A percentile compares a stretch with the other conserved stretches of the same genome.
These are phyloP conservation scores for Lactifluus pinguis DNA, from an alignment of 768 basidiomycete genomes.

Conservation along the genomic window DNA sequence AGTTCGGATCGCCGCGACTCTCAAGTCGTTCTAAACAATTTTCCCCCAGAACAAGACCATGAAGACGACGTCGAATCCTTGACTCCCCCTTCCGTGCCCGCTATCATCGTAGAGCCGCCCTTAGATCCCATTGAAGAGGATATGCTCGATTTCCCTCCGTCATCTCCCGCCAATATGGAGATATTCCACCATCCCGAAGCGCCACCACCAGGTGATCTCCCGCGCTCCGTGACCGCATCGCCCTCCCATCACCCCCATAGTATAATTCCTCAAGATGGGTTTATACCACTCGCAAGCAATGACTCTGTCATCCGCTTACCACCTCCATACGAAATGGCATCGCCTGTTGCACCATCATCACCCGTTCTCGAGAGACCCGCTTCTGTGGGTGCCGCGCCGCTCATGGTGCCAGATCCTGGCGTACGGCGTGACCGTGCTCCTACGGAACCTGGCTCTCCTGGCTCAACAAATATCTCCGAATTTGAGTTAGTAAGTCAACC, in stretches of 20 bases:
- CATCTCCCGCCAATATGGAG: conserved; percentile 2
- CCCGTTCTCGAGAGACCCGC: background rate
- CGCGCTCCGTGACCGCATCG: conserved; percentile 1
- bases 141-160: conserved; percentile 18
- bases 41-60: background rate
- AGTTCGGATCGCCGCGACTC: conserved; percentile 2
- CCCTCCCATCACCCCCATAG: conserved; percentile 11
- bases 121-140: conserved; percentile 17
- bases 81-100: background rate
- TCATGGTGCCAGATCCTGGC: conserved; percentile 18
- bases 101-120: background rate
- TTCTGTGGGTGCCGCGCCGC: conserved; percentile 5
- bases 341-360: background rate
- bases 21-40: background rate
- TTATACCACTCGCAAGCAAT: conserved; percentile 15
- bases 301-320: conserved; percentile 17
- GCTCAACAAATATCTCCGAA: conserved; percentile 20
- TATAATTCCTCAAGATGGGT: conserved; percentile 15
- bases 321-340: conserved; percentile 16
- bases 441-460: conserved; percentile 14
- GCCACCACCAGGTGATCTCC: background rate
- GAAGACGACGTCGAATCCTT: conserved; percentile 4
- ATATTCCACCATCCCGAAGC: background rate
- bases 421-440: conserved; percentile 5
- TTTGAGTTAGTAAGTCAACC: conserved; percentile 20